Evolutionary conservation across 345 rosid species (phyloP).

Genomic region (Salix purpurea): DNA sequence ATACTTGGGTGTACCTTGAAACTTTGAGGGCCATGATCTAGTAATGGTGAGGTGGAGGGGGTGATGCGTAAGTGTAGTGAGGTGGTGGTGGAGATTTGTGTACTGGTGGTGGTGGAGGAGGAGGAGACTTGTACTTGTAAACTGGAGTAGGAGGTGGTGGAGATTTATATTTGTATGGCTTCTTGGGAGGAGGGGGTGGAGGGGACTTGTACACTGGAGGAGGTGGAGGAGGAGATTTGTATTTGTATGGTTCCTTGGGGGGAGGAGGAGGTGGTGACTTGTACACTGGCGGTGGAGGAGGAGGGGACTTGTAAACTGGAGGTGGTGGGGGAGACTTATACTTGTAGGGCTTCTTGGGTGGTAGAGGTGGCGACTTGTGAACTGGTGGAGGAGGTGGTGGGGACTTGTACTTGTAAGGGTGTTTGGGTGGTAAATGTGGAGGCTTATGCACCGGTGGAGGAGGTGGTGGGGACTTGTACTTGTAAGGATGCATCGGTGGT

Average conservation of each 20-base stretch:
- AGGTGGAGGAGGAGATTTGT: neutral
- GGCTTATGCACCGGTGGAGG: too few relatives aligned
- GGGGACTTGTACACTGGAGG: neutral
- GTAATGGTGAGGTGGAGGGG: slow-evolving; percentile 20
- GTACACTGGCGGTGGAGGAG: neutral
- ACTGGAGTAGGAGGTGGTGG: slow-evolving; percentile 1
- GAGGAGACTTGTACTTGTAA: neutral
- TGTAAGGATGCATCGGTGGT: neutral
- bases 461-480: slow-evolving; percentile 2
- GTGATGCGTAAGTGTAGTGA: slow-evolving; percentile 1
- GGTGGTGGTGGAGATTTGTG: slow-evolving; percentile 1
- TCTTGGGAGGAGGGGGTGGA: slow-evolving; percentile 8
- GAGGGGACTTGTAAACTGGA: neutral
- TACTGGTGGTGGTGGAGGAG: neutral
- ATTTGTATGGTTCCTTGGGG: neutral
- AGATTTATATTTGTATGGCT: neutral
- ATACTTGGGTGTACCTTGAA: slow-evolving; percentile 22
- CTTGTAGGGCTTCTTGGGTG: slow-evolving; percentile 17
- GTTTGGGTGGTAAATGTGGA: too few relatives aligned
- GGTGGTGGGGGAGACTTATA: neutral
- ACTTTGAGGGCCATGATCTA: slow-evolving; percentile 11
- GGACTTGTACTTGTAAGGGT: slow-evolving; percentile 30
- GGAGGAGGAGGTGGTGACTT: slow-evolving; percentile 17
- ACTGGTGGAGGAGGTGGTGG: slow-evolving; percentile 24
- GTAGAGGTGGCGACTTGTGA: slow-evolving; percentile 20